Conservation (phyloP, 768 basidiomycete genomes). For the Coprinopsis cinerea region DNA sequence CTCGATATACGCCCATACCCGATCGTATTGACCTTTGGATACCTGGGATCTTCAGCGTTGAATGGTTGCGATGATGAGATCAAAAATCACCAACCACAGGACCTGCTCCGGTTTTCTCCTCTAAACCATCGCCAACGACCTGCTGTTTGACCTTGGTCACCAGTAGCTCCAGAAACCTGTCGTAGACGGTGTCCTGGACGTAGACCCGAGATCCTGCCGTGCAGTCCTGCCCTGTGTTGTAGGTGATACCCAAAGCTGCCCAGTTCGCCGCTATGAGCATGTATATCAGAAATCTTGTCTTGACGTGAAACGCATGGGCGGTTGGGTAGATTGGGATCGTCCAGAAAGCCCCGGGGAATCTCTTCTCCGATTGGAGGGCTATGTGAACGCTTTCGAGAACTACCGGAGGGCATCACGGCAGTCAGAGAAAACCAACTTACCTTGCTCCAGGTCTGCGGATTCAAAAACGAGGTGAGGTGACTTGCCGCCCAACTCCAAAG, state of each 20-base stretch:
- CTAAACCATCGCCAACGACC: conserved; percentile 77
- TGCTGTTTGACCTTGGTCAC: conserved; percentile 62
- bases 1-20: conserved; percentile 85
- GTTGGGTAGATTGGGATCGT: too few relatives aligned
- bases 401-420: not conserved
- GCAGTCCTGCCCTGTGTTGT: conserved; percentile 91
- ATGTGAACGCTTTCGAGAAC: too few relatives aligned
- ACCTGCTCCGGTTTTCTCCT: conserved; percentile 68
- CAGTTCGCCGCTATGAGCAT: conserved; percentile 63
- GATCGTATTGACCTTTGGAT: conserved; percentile 80
- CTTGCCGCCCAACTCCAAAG: conserved; percentile 93
- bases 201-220: conserved; percentile 88
- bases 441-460: conserved; percentile 86
- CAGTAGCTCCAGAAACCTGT: conserved; percentile 69
- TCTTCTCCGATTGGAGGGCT: too few relatives aligned
- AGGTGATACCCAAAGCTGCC: conserved; percentile 81
- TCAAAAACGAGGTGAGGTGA: conserved; percentile 87
- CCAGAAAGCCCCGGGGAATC: too few relatives aligned
- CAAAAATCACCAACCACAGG: conserved; percentile 70
- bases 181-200: conserved; percentile 83
- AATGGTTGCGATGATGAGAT: too few relatives aligned
- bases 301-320: too few relatives aligned
- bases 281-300: not conserved
- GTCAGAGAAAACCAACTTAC: conserved; percentile 27
- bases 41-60: too few relatives aligned